These are phyloP conservation scores for Penicillium flavigenum DNA, from an alignment of 495 filamentous ascomycete genomes.

Conservation along the genomic window DNA sequence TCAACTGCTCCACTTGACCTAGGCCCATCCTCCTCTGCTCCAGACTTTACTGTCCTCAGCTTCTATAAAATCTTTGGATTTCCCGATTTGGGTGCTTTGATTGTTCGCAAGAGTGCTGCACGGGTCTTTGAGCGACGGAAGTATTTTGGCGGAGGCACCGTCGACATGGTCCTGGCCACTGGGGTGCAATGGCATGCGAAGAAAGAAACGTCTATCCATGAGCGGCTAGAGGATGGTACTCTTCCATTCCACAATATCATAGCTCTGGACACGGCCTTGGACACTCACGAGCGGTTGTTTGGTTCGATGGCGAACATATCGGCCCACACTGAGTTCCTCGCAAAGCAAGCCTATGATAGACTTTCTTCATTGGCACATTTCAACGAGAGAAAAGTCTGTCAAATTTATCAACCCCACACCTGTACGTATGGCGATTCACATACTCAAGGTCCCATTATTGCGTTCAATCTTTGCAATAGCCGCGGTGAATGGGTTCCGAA, in stretches of 20 bases:
- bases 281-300: slow-evolving; percentile 67
- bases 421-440: slow-evolving; percentile 41
- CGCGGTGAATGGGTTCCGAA: slow-evolving; percentile 73
- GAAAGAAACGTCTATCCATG: slow-evolving; percentile 71
- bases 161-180: slow-evolving; percentile 65
- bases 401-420: slow-evolving; percentile 56
- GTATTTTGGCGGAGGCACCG: slow-evolving; percentile 96
- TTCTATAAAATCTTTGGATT: slow-evolving; percentile 99
- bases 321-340: slow-evolving; percentile 71
- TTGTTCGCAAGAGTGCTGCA: slow-evolving; percentile 72
- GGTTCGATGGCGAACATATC: slow-evolving; percentile 68
- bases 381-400: slow-evolving; percentile 65
- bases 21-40: slow-evolving; percentile 56
- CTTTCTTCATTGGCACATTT: slow-evolving; percentile 61
- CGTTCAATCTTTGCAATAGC: slow-evolving; percentile 75
- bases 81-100: slow-evolving; percentile 83
- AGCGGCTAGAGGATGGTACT: slow-evolving; percentile 85
- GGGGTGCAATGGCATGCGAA: slow-evolving; percentile 63
- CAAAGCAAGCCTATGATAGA: slow-evolving; percentile 55
- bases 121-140: slow-evolving; percentile 59
- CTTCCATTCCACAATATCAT: slow-evolving; percentile 85
- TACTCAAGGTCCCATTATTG: slow-evolving; percentile 73
- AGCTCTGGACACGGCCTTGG: slow-evolving; percentile 71
- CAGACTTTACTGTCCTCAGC: slow-evolving; percentile 86
- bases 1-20: slow-evolving; percentile 77